These are phyloP conservation scores for Rhodotorula sp. DNA, from an alignment of 1,284 basidiomycete genomes.

Conservation along the genomic window DNA sequence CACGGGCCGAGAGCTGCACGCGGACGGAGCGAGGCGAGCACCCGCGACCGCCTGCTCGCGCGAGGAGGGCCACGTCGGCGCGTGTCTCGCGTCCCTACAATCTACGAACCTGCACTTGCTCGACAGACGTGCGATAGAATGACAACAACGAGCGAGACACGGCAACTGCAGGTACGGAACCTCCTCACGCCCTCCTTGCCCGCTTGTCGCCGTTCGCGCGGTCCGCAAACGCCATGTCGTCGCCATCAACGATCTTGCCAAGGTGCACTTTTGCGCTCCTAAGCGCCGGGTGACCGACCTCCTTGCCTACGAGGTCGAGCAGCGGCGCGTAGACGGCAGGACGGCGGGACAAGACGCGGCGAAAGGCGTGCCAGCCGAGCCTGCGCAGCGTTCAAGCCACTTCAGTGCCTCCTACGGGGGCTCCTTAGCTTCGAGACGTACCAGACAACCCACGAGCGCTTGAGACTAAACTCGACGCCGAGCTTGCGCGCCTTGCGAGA, in stretches of 20 bases:
- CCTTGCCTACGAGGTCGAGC: background rate
- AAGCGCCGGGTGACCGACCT: background rate
- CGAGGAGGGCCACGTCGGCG: background rate
- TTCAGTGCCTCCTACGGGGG: no score
- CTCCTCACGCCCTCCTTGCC: background rate
- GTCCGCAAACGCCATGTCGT: constrained; percentile 9
- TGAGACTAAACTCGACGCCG: constrained; percentile 54
- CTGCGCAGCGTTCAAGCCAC: constrained; percentile 53
- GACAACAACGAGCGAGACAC: background rate
- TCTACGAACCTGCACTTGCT: background rate
- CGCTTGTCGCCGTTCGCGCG: constrained; percentile 12
- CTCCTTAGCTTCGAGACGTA: constrained; percentile 50
- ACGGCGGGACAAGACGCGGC: constrained; percentile 63
- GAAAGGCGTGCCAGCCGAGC: constrained; percentile 77
- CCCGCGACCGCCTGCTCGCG: background rate
- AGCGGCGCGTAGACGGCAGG: constrained; percentile 56
- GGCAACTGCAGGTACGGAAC: background rate
- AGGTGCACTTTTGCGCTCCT: background rate
- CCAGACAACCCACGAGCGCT: constrained; percentile 64
- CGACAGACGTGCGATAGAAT: background rate
- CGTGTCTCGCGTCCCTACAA: no score
- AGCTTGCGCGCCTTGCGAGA: constrained; percentile 55
- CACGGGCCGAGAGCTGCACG: background rate
- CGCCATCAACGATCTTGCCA: background rate
- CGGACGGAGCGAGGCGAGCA: background rate